phyloP scores from a whole-genome alignment of 2,329 filamentous ascomycete species.

The Claviceps pazoutovae region DNA sequence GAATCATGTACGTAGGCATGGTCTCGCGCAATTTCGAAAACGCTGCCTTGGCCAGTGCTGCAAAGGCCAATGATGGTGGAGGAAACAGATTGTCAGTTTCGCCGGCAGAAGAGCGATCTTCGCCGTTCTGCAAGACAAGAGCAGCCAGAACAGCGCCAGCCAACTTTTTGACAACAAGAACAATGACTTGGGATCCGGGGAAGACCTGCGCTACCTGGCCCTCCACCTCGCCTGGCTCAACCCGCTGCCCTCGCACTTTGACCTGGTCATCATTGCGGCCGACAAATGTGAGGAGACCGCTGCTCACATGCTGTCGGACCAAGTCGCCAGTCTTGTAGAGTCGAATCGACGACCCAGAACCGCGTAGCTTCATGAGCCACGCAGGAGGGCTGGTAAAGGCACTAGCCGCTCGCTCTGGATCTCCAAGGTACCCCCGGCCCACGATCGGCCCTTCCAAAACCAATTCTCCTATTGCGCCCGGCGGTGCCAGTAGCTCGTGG shows the following conservation, averaged over 20 bases:
- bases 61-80: background rate
- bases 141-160: background rate
- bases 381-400: slow-evolving; percentile 2
- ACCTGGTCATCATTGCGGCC: slow-evolving; percentile 4
- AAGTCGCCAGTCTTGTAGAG: slow-evolving; percentile 6
- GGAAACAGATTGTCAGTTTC: background rate
- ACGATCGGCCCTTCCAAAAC: slow-evolving; percentile 9
- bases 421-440: slow-evolving; percentile 8
- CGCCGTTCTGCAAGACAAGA: background rate
- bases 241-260: slow-evolving; percentile 8
- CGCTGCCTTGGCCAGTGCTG: background rate
- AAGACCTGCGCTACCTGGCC: background rate
- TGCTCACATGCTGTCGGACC: slow-evolving; percentile 2
- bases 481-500: slow-evolving; percentile 6
- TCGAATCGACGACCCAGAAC: background rate
- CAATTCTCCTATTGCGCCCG: slow-evolving; percentile 10
- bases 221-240: slow-evolving; percentile 10
- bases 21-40: background rate
- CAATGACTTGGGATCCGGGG: background rate
- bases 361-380: slow-evolving; percentile 1
- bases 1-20: background rate
- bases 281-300: slow-evolving; percentile 5
- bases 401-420: slow-evolving; percentile 6
- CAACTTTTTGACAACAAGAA: background rate
- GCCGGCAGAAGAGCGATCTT: background rate